A percentile compares a stretch with the other conserved stretches of the same genome.
These are phyloP conservation scores for Pharnaceum exiguum DNA, from an alignment of 148 eudicot species.

Conservation along the genomic window DNA sequence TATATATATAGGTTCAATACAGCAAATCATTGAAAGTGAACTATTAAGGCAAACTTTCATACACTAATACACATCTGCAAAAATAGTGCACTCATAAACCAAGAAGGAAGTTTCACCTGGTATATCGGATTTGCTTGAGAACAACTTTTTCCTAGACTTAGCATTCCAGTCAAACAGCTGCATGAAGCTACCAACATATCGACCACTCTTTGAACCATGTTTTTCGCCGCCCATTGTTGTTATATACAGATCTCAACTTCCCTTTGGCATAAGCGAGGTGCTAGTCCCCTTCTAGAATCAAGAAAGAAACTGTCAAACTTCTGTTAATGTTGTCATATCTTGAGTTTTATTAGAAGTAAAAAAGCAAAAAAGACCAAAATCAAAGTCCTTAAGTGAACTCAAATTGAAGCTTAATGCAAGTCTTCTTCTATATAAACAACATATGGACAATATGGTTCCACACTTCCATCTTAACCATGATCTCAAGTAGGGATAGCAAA, in stretches of 20 bases:
- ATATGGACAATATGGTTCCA: no score
- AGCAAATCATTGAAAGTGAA: not conserved
- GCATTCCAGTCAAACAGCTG: constrained; percentile 98
- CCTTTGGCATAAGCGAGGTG: constrained; percentile 13
- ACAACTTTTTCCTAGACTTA: constrained; percentile 89
- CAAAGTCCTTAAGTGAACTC: no score
- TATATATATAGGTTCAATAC: constrained; percentile 7
- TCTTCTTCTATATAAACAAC: no score
- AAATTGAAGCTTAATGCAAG: no score
- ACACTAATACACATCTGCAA: not conserved
- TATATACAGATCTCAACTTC: constrained; percentile 9
- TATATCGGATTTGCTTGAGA: constrained; percentile 64
- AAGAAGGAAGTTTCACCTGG: constrained; percentile 40
- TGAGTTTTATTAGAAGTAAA: constrained; percentile 5
- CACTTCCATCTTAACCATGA: no score
- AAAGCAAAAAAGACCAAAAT: no score
- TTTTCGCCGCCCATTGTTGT: constrained; percentile 64
- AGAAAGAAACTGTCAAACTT: no score
- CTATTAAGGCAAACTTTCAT: not conserved
- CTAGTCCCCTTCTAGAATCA: constrained; percentile 10
- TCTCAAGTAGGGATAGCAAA: no score
- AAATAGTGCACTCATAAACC: not conserved
- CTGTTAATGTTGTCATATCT: not conserved
- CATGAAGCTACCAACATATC: constrained; percentile 86
- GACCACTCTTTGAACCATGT: constrained; percentile 64